These are phyloP conservation scores for Globisporangium acanthophoron DNA, from an alignment of 352 stramenopile species.

Conservation along the genomic window DNA sequence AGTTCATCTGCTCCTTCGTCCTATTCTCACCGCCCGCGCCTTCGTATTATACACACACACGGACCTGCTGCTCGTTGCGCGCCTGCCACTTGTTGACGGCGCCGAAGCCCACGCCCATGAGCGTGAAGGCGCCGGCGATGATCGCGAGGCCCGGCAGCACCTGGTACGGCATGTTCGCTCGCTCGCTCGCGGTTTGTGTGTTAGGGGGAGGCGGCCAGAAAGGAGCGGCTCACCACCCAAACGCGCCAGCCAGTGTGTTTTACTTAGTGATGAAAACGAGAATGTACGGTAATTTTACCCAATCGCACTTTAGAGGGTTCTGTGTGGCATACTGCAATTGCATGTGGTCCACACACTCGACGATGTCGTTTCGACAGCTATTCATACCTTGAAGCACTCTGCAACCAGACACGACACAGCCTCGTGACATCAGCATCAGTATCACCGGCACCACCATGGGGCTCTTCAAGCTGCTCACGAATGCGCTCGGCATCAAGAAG, in stretches of 20 bases:
- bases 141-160: conserved; percentile 73
- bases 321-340: too few species aligned
- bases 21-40: too few species aligned
- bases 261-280: too few species aligned
- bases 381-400: too few species aligned
- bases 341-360: too few species aligned
- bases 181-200: background rate
- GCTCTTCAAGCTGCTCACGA: conserved; percentile 80
- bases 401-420: too few species aligned
- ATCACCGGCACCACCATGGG: conserved; percentile 39
- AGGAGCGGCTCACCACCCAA: conserved; percentile 9
- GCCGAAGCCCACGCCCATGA: conserved; percentile 69
- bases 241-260: too few species aligned
- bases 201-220: background rate
- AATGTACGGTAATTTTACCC: too few species aligned
- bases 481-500: conserved; percentile 77
- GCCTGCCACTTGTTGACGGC: conserved; percentile 74
- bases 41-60: background rate
- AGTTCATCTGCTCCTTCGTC: background rate
- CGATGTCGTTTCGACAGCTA: too few species aligned
- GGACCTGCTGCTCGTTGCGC: conserved; percentile 62
- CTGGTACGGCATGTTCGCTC: conserved; percentile 80
- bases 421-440: background rate
- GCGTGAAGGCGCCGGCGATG: conserved; percentile 69
- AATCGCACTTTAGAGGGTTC: too few species aligned